Evolutionary conservation across 1,284 basidiomycete genomes (phyloP).

Genomic region (Fomitopsis pinicola): DNA sequence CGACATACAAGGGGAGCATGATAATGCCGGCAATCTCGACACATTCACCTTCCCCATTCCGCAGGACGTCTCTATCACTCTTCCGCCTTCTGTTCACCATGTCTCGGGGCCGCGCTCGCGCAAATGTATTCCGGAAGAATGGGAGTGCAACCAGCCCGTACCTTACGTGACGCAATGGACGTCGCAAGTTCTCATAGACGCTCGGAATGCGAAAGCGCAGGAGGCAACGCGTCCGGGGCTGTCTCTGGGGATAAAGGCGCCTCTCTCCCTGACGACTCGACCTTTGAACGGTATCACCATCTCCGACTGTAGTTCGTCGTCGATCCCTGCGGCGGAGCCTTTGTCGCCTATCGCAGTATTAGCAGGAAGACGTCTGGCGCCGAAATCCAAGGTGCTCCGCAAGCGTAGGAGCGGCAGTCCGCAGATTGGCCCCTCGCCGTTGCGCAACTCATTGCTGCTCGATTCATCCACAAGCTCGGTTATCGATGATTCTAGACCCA

Average conservation of each 20-base stretch:
- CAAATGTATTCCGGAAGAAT: slow-evolving; percentile 9
- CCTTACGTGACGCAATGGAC: not conserved
- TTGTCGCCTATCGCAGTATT: slow-evolving; percentile 1
- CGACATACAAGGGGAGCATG: no score
- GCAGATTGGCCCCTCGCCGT: slow-evolving; percentile 13
- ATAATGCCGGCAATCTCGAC: not conserved
- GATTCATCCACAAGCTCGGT: not conserved
- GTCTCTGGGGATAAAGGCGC: not conserved
- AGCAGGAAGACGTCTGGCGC: not conserved
- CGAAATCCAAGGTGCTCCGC: not conserved
- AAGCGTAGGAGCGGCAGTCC: slow-evolving; percentile 11
- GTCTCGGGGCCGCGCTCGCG: slow-evolving; percentile 12
- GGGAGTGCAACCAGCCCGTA: not conserved
- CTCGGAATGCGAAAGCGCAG: not conserved
- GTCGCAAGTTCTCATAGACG: not conserved
- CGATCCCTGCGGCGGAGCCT: not conserved
- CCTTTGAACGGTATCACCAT: slow-evolving; percentile 13
- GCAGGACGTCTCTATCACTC: slow-evolving; percentile 11
- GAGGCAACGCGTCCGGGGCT: not conserved
- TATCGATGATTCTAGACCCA: not conserved
- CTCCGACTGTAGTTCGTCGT: not conserved
- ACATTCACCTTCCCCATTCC: slow-evolving; percentile 12
- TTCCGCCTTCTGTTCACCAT: slow-evolving; percentile 13
- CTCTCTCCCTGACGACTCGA: slow-evolving; percentile 7
- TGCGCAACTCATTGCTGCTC: slow-evolving; percentile 12